phyloP scores from a whole-genome alignment of 352 stramenopile species.

The Phytophthora syringae region DNA sequence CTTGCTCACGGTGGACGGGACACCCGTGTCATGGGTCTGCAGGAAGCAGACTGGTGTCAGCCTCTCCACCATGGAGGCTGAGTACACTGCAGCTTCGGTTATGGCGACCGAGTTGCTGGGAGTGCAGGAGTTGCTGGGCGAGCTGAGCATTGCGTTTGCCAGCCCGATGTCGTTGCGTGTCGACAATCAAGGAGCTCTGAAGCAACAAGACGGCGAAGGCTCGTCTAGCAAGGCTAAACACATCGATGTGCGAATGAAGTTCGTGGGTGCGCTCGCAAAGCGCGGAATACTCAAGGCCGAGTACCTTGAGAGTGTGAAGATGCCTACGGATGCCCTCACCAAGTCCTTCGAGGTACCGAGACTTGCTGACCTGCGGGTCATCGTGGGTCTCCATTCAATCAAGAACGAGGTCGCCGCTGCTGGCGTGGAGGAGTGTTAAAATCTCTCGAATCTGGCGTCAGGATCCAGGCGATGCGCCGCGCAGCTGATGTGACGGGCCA shows the following conservation, averaged over 20 bases:
- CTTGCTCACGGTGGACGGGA: constrained; percentile 15
- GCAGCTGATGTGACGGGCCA: too few species aligned
- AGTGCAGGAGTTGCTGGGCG: background rate
- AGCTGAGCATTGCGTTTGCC: too few species aligned
- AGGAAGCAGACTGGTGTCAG: constrained; percentile 17
- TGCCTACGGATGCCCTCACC: background rate
- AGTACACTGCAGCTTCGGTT: constrained; percentile 13
- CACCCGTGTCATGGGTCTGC: constrained; percentile 9
- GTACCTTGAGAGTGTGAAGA: background rate
- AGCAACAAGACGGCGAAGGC: too few species aligned
- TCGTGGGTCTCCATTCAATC: background rate
- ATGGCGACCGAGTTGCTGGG: constrained; percentile 3
- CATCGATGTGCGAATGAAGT: background rate
- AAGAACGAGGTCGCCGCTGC: too few species aligned
- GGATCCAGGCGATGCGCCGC: too few species aligned
- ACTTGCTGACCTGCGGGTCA: background rate
- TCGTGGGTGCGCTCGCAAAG: background rate
- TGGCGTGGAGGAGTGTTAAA: too few species aligned
- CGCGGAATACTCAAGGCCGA: background rate
- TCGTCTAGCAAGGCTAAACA: background rate
- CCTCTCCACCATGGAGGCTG: constrained; percentile 22
- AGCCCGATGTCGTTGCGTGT: too few species aligned
- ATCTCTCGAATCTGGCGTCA: too few species aligned
- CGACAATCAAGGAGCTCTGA: too few species aligned
- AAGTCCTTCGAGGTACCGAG: background rate